Conservation (phyloP, 305 asterid species). For the Striga hermonthica region DNA sequence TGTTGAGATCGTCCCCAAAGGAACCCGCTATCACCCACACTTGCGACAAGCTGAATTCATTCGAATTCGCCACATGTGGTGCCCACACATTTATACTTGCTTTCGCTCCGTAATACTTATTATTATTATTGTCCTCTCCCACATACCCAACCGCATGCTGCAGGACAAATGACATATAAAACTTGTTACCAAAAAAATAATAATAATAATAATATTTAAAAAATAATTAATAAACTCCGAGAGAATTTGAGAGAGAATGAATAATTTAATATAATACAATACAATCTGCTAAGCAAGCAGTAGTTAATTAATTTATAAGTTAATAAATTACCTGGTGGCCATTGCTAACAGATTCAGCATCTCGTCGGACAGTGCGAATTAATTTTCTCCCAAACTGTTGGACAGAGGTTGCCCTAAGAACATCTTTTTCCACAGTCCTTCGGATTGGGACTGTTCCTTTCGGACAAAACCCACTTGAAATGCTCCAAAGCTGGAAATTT, state of each 20-base stretch:
- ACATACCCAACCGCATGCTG: constrained; percentile 99
- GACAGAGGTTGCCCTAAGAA: constrained; percentile 42
- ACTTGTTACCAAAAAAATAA: no score
- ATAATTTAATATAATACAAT: no score
- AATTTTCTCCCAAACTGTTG: constrained; percentile 50
- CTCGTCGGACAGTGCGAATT: no score
- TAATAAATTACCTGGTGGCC: constrained; percentile 44
- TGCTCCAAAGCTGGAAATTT: constrained; percentile 51
- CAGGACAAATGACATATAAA: constrained; percentile 8
- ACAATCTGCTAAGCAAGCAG: not conserved
- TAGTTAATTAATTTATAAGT: not conserved
- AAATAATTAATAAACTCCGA: no score
- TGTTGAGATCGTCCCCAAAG: constrained; percentile 85
- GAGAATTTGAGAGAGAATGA: no score
- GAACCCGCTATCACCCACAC: constrained; percentile 92
- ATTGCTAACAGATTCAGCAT: constrained; percentile 39
- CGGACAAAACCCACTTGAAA: constrained; percentile 42
- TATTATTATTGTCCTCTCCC: no score
- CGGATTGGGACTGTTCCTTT: constrained; percentile 46
- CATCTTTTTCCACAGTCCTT: constrained; percentile 42
- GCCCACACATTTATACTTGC: constrained; percentile 95
- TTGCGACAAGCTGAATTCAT: constrained; percentile 88
- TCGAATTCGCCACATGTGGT: constrained; percentile 61
- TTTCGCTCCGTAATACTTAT: constrained; percentile 80
- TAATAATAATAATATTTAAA: no score